Base-by-base conservation (phyloP, 2,329 filamentous ascomycete genomes). In the Fulvia fulva region DNA sequence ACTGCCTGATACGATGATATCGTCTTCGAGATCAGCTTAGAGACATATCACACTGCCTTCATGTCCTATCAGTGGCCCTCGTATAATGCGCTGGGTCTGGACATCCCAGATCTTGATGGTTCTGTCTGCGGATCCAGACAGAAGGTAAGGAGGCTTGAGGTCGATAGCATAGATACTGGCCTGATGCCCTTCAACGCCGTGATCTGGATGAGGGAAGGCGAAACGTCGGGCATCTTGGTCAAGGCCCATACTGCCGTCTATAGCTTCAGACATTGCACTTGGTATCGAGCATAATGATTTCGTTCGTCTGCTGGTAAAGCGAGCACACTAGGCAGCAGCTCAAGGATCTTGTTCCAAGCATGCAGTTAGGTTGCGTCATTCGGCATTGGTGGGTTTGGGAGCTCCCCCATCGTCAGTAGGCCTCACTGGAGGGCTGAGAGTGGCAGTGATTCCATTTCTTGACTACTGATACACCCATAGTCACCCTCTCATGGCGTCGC, bases 1-100 rank as follows among this genome's bases (percentile, higher is more conserved):
- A 8, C 61, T 57, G 14, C 67, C 66, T 6, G 64, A 65, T 11
- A 69, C 55, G 32, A 69, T 57, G 19, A 68, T 49, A 23, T 68
- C 61, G 50, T 62, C 56, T 16, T 41, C 5, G 3, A n/a, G 34
- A 43, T 57, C 51, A 26, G 58, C 55, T 30, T 57, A 51, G 3
- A 64, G 49, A 22, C 55, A 57, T 14, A 61, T 19, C 12, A 62
- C 44, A 30, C 59, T 59, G 2, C 21, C 53, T 34, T 37, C 44
- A 41, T 60, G 61, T 3, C 53, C 56, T 3, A 37, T 25, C 2
- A 59, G 51, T 19, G 57, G 55, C 5, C 23, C 44, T 6, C 32
- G 21, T 1, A 53, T 21, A 4, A 56, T 25, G 8, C 51, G 49
- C 46, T 61, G 55, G 4, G 56, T 63, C 23, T 28, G 22, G 22